Evolutionary conservation across 352 stramenopile species (phyloP), one percentile per base, ranked within the genome.

Genomic region (Elongisporangium undulatum): DNA sequence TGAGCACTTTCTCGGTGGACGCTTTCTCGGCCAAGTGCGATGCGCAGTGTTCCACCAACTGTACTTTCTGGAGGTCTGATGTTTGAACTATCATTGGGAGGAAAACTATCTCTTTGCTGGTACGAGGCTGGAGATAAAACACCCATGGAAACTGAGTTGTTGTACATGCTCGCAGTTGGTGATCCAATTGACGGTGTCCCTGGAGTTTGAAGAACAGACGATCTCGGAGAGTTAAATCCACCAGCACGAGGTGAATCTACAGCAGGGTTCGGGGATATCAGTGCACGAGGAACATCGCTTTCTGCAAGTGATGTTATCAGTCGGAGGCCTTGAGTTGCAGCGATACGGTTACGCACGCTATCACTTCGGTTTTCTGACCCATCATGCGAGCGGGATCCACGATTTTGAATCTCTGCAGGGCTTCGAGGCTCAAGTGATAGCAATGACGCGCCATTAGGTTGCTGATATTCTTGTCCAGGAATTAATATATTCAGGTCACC

Each of bases 221-320:
- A 94, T 3, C 85, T 75, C n/a, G 85, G 85, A 12, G 85, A 92
- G 45, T 68, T 89, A 56, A 89, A 94, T 9, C 86, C 82, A 24
- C 85, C 82, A 38, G 85, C 71, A 13, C 87, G 79, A 39, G 87
- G 87, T 0, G 87, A 96, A 66, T 95, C 87, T 3, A 94, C 79
- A 4, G 87, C 87, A 17, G 87, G 87, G 58, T 96, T 96, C 10
- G 87, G 87, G 10, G 87, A 96, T 9, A 96, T 80, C 12, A 96
- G 59, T 1, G 85, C 87, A 20, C 85, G 72, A 17, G 87, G 87
- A 23, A 94, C 79, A 48, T 95, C 82, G 26, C 79, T 90, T 59
- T 94, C 87, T 1, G 83, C 68, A 4, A 95, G 75, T 9, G 87
- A 94, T 2, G 87, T 93, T 53, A 94, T 92, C 4, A 95, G 58